Evolutionary conservation across 1,139 yeast genomes (phyloP).

Genomic region (Hanseniaspora uvarum): DNA sequence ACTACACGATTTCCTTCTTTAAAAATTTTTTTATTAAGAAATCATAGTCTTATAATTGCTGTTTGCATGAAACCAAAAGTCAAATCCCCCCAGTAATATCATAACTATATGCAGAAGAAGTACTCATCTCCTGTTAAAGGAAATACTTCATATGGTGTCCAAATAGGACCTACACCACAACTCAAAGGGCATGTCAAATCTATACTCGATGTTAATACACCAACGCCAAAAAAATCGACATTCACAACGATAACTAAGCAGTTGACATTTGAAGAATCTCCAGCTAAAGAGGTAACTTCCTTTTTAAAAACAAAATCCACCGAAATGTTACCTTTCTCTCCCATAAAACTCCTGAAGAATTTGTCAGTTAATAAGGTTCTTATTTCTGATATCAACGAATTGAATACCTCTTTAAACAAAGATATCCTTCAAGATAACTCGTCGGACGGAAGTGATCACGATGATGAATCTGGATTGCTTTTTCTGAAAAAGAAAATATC

Average conservation of each 20-base stretch:
- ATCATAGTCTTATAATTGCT: not conserved
- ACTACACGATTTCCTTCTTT: too few species aligned
- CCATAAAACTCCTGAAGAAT: slow-evolving; percentile 3
- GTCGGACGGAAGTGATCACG: slow-evolving; percentile 18
- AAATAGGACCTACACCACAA: slow-evolving; percentile 32
- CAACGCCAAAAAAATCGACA: slow-evolving; percentile 24
- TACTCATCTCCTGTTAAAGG: slow-evolving; percentile 15
- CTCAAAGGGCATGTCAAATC: slow-evolving; percentile 30
- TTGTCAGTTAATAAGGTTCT: not conserved
- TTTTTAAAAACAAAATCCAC: not conserved
- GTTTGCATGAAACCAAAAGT: not conserved
- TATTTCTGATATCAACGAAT: not conserved
- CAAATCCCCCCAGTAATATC: too few species aligned
- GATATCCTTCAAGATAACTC: not conserved
- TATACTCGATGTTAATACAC: slow-evolving; percentile 28
- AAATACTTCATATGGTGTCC: slow-evolving; percentile 11
- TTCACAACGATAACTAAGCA: not conserved
- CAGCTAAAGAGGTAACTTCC: slow-evolving; percentile 10
- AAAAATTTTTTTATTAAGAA: not conserved
- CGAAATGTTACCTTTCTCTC: slow-evolving; percentile 3
- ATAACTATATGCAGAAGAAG: not conserved
- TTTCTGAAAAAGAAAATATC: slow-evolving; percentile 11
- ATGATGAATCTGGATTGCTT: slow-evolving; percentile 12
- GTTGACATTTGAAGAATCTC: not conserved
- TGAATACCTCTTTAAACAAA: slow-evolving; percentile 9